phyloP scores from a whole-genome alignment of 257 asterid species.

The Schizonepeta tenuifolia region DNA sequence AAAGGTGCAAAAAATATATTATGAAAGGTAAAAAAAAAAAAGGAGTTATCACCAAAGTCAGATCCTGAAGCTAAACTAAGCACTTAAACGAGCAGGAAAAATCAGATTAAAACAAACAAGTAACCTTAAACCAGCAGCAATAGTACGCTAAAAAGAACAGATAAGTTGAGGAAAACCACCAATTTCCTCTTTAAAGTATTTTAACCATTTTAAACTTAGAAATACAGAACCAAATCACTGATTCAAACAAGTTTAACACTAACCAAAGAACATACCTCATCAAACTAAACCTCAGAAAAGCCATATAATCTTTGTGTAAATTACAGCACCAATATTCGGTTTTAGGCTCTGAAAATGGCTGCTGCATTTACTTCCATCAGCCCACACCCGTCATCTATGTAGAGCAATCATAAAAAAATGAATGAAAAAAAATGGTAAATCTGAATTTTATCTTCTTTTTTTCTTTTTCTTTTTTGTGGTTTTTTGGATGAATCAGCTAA shows the following conservation, averaged over 20 bases:
- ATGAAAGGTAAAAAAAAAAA: too few relatives aligned
- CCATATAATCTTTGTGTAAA: not conserved
- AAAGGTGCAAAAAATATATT: too few relatives aligned
- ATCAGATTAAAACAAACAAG: too few relatives aligned
- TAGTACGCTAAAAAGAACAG: too few relatives aligned
- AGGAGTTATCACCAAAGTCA: too few relatives aligned
- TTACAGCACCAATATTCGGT: conserved; percentile 22
- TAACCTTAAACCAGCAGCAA: too few relatives aligned
- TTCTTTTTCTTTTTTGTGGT: too few relatives aligned
- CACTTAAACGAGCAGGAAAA: too few relatives aligned
- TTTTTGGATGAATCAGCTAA: conserved; percentile 71
- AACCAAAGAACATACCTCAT: conserved; percentile 20
- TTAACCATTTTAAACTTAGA: conserved; percentile 10
- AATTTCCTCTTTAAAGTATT: conserved; percentile 20
- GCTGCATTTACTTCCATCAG: conserved; percentile 61
- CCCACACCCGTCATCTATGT: conserved; percentile 40
- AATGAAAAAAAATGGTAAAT: not conserved
- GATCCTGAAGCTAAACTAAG: too few relatives aligned
- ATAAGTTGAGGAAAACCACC: too few relatives aligned
- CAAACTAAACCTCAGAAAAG: not conserved
- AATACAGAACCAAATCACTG: conserved; percentile 1
- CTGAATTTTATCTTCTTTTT: conserved; percentile 15
- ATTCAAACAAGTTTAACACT: conserved; percentile 12
- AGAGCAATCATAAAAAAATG: not conserved
- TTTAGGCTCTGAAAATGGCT: conserved; percentile 46